These are phyloP conservation scores for Geranium brycei DNA, from an alignment of 345 rosid species.

Conservation along the genomic window DNA sequence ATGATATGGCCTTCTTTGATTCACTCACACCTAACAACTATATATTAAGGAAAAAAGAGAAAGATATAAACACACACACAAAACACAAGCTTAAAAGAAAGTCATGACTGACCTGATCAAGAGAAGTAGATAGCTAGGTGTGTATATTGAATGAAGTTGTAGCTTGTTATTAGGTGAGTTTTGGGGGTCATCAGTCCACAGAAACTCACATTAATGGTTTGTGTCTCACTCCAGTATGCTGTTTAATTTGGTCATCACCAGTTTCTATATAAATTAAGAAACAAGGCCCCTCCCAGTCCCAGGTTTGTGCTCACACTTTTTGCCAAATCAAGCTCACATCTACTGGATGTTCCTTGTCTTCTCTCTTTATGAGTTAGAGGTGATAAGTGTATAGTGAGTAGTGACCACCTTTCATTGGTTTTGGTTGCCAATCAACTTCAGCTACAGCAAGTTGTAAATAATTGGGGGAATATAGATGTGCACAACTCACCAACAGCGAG, in stretches of 20 bases:
- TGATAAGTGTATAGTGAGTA: neutral
- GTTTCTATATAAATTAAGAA: constrained; percentile 17
- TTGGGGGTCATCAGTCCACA: constrained; percentile 14
- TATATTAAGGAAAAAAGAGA: constrained; percentile 5
- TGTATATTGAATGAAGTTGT: neutral
- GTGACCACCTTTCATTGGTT: neutral
- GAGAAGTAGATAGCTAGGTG: neutral
- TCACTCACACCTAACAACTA: constrained; percentile 1
- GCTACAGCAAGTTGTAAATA: neutral
- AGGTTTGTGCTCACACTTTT: constrained; percentile 9
- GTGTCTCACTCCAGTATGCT: constrained; percentile 1
- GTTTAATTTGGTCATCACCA: constrained; percentile 18
- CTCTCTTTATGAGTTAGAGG: neutral
- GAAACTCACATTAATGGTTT: constrained; percentile 14
- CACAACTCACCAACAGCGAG: too few species aligned
- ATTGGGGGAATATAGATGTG: too few species aligned
- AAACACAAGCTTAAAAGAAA: neutral
- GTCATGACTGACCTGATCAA: too few species aligned
- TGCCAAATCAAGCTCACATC: constrained; percentile 15
- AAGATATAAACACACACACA: too few species aligned
- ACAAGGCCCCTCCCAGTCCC: constrained; percentile 13
- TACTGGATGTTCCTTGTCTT: constrained; percentile 10
- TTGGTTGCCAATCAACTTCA: neutral
- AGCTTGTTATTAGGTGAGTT: neutral
- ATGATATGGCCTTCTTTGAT: constrained; percentile 18